phyloP scores from a whole-genome alignment of 2,329 filamentous ascomycete species.

The Arthrobotrys musiformis region DNA sequence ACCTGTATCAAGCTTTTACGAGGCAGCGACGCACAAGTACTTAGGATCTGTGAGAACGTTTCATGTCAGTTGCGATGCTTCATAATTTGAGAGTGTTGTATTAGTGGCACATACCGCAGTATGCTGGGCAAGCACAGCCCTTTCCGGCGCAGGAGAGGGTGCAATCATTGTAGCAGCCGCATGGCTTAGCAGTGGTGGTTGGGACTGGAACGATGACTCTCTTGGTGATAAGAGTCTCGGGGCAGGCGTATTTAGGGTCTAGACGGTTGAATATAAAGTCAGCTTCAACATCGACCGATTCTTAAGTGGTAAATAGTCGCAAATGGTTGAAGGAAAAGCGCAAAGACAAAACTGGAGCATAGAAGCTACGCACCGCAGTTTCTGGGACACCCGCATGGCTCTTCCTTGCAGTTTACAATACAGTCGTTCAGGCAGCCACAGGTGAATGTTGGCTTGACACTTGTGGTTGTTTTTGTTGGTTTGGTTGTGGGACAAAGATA shows the following conservation, averaged over 20 bases:
- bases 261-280: background rate
- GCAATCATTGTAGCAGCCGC: constrained; percentile 48
- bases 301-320: background rate
- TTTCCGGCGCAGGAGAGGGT: constrained; percentile 19
- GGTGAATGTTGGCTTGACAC: constrained; percentile 37
- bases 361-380: constrained; percentile 47
- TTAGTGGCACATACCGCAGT: constrained; percentile 43
- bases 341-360: background rate
- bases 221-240: constrained; percentile 5
- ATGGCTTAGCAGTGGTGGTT: constrained; percentile 17
- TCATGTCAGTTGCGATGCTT: constrained; percentile 19
- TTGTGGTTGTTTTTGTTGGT: constrained; percentile 48
- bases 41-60: constrained; percentile 38
- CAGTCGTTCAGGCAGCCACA: constrained; percentile 56
- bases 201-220: constrained; percentile 9
- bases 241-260: constrained; percentile 55
- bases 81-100: background rate
- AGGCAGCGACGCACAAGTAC: constrained; percentile 15
- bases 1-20: background rate
- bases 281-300: background rate
- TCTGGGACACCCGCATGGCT: constrained; percentile 50
- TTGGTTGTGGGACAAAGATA: constrained; percentile 28
- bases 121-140: constrained; percentile 38
- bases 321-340: background rate
- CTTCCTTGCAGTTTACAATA: constrained; percentile 45